A percentile compares a stretch with the other conserved stretches of the same genome.
Conservation (phyloP, 169 alveolate species). For the Cyclospora cayetanensis region DNA sequence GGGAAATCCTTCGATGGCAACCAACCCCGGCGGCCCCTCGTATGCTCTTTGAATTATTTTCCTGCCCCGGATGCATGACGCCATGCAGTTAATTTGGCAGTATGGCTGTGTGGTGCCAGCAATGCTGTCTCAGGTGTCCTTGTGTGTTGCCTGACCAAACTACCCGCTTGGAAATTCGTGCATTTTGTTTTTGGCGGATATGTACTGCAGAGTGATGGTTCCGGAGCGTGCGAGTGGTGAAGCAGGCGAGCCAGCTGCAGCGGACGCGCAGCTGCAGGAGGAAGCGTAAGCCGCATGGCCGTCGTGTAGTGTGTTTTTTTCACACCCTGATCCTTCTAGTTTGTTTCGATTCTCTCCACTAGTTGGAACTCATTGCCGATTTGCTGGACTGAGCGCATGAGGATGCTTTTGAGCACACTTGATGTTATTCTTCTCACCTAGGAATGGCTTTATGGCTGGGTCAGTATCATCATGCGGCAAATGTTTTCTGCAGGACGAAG, state of each 20-base stretch:
- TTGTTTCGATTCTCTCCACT: too few relatives aligned
- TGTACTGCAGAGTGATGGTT: constrained; percentile 42
- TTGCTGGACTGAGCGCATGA: background rate
- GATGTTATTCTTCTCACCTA: background rate
- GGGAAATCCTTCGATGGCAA: constrained; percentile 72
- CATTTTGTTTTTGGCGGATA: too few relatives aligned
- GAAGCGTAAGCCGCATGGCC: constrained; percentile 46
- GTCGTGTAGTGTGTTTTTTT: background rate
- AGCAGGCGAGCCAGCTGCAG: constrained; percentile 36
- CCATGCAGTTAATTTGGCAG: background rate
- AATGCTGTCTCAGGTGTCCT: background rate
- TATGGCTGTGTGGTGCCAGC: background rate
- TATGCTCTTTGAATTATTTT: constrained; percentile 4
- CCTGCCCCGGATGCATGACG: background rate
- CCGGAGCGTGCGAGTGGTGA: constrained; percentile 63
- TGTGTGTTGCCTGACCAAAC: background rate
- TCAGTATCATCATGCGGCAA: background rate
- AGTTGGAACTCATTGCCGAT: background rate
- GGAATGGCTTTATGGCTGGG: background rate
- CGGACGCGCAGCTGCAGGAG: constrained; percentile 57
- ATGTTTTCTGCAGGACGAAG: constrained; percentile 51
- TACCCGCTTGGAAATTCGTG: background rate
- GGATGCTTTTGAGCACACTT: background rate
- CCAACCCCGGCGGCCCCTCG: constrained; percentile 74
- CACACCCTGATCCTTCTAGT: background rate